Evolutionary conservation across 2,329 filamentous ascomycete genomes (phyloP).

Genomic region (Colletotrichum gigasporum): DNA sequence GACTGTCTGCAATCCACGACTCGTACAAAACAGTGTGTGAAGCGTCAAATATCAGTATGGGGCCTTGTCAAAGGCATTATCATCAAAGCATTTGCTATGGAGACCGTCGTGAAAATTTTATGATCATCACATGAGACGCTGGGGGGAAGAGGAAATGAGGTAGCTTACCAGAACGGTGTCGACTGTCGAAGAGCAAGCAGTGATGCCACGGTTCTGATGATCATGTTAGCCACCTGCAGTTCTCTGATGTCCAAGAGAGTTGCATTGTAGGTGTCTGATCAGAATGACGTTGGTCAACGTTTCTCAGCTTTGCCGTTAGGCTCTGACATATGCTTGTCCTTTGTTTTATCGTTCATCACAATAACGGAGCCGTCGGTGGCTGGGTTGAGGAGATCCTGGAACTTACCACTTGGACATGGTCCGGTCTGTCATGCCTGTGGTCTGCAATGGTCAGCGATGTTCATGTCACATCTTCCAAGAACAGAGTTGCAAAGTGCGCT

Average conservation of each 20-base stretch:
- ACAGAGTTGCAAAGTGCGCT: slow-evolving; percentile 10
- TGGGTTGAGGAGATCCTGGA: background rate
- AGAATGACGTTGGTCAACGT: slow-evolving; percentile 32
- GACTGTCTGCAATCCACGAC: slow-evolving; percentile 7
- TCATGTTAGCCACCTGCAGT: slow-evolving; percentile 5
- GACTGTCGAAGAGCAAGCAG: no score
- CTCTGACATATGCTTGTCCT: slow-evolving; percentile 38
- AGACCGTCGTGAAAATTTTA: slow-evolving; percentile 35
- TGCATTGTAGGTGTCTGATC: slow-evolving; percentile 27
- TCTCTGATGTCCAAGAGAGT: background rate
- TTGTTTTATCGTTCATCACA: slow-evolving; percentile 35
- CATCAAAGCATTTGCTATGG: slow-evolving; percentile 35
- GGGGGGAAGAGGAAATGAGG: background rate
- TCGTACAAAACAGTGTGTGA: slow-evolving; percentile 11
- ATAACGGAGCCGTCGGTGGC: slow-evolving; percentile 25
- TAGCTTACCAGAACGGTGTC: background rate
- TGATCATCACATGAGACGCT: slow-evolving; percentile 32
- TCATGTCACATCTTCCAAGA: slow-evolving; percentile 10
- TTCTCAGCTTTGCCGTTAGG: slow-evolving; percentile 35
- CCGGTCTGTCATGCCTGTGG: background rate
- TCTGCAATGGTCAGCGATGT: slow-evolving; percentile 30
- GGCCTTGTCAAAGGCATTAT: slow-evolving; percentile 35
- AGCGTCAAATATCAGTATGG: slow-evolving; percentile 31
- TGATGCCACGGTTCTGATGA: background rate
- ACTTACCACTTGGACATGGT: slow-evolving; percentile 13